These are phyloP conservation scores for Paramyrothecium roridum DNA, from an alignment of 2,329 filamentous ascomycete genomes.

Conservation along the genomic window DNA sequence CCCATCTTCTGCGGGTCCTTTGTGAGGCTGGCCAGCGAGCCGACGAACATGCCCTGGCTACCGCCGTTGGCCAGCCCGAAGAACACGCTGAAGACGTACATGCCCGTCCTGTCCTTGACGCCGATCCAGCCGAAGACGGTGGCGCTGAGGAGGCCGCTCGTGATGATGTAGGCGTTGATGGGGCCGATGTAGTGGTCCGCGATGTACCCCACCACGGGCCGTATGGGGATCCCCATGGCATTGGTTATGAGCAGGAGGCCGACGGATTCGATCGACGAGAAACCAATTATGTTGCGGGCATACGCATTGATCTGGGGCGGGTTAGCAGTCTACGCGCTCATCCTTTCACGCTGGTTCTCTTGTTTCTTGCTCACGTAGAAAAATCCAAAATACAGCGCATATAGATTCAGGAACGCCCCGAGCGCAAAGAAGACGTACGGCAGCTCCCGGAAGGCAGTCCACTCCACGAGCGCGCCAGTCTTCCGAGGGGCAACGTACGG, in stretches of 20 bases:
- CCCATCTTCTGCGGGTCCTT: constrained; percentile 41
- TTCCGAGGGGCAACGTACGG: constrained; percentile 46
- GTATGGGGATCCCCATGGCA: constrained; percentile 51
- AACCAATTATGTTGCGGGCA: constrained; percentile 36
- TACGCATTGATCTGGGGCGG: constrained; percentile 39
- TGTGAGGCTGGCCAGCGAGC: constrained; percentile 38
- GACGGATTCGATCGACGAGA: constrained; percentile 47
- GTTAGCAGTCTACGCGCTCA: constrained; percentile 3
- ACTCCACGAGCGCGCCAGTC: constrained; percentile 51
- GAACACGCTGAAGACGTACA: constrained; percentile 41
- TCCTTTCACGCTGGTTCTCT: constrained; percentile 28
- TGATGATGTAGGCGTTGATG: constrained; percentile 52
- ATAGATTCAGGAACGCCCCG: constrained; percentile 43
- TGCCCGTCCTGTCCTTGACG: constrained; percentile 35
- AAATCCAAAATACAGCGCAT: constrained; percentile 34
- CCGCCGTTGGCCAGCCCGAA: constrained; percentile 42
- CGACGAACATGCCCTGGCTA: constrained; percentile 37
- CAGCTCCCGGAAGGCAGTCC: constrained; percentile 52
- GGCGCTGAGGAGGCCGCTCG: constrained; percentile 39
- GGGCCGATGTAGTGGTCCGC: constrained; percentile 51
- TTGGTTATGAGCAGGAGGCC: constrained; percentile 56
- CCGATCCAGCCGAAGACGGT: constrained; percentile 55
- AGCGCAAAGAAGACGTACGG: constrained; percentile 51
- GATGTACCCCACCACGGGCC: constrained; percentile 48
- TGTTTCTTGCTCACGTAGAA: constrained; percentile 39